Percentiles rank a stretch among this genome's conserved stretches.
phyloP scores from a whole-genome alignment of 768 basidiomycete species.

The Lactifluus piperatus region DNA sequence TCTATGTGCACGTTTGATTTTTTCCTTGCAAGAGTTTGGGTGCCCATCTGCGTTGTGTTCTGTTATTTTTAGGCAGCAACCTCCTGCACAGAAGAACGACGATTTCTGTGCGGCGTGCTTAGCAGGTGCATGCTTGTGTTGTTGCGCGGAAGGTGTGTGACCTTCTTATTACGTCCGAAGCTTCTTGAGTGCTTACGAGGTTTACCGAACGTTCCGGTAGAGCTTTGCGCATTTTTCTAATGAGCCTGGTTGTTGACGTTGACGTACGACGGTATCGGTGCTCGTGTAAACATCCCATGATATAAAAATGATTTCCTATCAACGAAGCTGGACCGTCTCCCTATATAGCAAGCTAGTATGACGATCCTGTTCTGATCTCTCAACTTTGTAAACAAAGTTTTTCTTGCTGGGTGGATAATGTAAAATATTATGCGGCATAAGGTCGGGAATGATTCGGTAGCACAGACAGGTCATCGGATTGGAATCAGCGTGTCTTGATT shows the following conservation, averaged over 20 bases:
- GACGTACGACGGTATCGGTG: neutral
- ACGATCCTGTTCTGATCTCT: neutral
- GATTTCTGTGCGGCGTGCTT: slow-evolving; percentile 56
- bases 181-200: neutral
- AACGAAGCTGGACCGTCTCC: neutral
- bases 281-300: slow-evolving; percentile 3
- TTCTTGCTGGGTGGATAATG: neutral
- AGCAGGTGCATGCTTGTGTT: slow-evolving; percentile 55
- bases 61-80: slow-evolving; percentile 36
- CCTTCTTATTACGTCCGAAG: neutral
- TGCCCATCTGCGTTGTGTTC: slow-evolving; percentile 20
- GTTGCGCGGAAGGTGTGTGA: slow-evolving; percentile 61
- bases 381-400: no score
- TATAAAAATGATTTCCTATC: neutral
- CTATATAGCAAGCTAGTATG: neutral
- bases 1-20: slow-evolving; percentile 61
- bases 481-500: neutral
- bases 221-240: slow-evolving; percentile 69
- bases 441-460: no score
- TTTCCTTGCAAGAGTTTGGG: neutral
- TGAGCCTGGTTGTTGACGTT: neutral
- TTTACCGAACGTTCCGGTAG: slow-evolving; percentile 29
- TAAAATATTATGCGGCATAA: neutral
- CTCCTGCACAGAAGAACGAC: slow-evolving; percentile 35
- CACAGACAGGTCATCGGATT: no score